phyloP scores from a whole-genome alignment of 257 asterid genomes.

The Plantago major region DNA sequence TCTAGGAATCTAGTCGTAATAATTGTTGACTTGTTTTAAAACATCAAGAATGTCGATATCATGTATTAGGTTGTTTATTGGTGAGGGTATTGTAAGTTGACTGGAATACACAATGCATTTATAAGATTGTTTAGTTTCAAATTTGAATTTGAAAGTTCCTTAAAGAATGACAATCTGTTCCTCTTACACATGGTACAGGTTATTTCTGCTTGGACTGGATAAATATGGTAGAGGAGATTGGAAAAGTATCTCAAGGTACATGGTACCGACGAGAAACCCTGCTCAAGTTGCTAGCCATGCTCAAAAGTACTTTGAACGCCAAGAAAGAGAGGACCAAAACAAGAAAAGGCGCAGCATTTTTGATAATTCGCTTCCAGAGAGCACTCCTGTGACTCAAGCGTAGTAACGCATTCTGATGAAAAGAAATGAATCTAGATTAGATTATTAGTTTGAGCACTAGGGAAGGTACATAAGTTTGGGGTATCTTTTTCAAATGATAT shows the following conservation, averaged over 20 bases:
- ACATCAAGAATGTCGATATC: no score
- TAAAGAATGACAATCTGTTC: background rate
- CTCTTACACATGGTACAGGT: constrained; percentile 16
- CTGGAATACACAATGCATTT: no score
- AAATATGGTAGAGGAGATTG: constrained; percentile 53
- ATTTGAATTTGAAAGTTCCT: background rate
- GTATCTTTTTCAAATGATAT: no score
- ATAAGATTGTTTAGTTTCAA: no score
- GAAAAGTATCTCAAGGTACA: constrained; percentile 49
- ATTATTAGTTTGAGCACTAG: no score
- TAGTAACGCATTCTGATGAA: no score
- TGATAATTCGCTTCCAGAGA: constrained; percentile 24
- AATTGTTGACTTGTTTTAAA: no score
- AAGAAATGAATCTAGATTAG: no score
- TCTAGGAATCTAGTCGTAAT: no score
- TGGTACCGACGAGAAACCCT: constrained; percentile 37
- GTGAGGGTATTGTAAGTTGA: no score
- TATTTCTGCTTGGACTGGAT: constrained; percentile 44
- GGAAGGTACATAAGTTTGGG: no score
- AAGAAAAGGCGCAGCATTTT: constrained; percentile 51
- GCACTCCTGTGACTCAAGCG: background rate
- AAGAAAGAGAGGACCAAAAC: constrained; percentile 33
- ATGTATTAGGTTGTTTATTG: no score
- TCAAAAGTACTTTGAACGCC: constrained; percentile 46
- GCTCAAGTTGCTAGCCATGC: constrained; percentile 58